These are phyloP conservation scores for Myrmaecium sp. DNA, from an alignment of 2,329 filamentous ascomycete species.

Conservation along the genomic window DNA sequence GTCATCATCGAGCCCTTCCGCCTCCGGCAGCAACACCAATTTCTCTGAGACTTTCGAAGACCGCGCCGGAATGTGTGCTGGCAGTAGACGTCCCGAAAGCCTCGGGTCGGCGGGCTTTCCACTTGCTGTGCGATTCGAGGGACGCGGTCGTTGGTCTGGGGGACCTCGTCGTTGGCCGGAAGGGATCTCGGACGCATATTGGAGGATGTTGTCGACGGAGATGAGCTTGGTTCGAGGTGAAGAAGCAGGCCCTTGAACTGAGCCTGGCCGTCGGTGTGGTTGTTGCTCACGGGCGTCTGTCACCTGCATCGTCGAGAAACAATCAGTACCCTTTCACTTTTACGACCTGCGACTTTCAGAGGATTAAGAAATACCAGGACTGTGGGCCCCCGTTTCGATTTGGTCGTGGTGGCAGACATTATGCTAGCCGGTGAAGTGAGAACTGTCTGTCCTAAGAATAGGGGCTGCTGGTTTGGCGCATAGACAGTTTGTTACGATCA, in stretches of 20 bases:
- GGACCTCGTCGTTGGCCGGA: slow-evolving; percentile 76
- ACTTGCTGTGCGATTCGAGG: slow-evolving; percentile 31
- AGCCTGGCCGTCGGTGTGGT: slow-evolving; percentile 17
- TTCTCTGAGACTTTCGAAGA: slow-evolving; percentile 95
- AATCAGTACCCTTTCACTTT: background rate
- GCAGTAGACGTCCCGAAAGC: slow-evolving; percentile 38
- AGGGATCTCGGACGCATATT: slow-evolving; percentile 86
- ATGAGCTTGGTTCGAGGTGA: slow-evolving; percentile 56
- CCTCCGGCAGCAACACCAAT: slow-evolving; percentile 83
- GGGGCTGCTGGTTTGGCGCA: no score
- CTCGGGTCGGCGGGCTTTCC: slow-evolving; percentile 36
- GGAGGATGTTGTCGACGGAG: slow-evolving; percentile 82
- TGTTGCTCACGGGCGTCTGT: slow-evolving; percentile 38
- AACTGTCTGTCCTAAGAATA: no score
- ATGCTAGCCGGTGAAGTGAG: no score
- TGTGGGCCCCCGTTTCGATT: slow-evolving; percentile 39
- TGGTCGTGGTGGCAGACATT: slow-evolving; percentile 8
- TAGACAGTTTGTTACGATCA: no score
- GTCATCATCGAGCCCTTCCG: slow-evolving; percentile 32
- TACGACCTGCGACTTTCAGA: slow-evolving; percentile 4
- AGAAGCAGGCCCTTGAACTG: slow-evolving; percentile 29
- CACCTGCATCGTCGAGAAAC: slow-evolving; percentile 24
- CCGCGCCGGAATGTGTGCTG: slow-evolving; percentile 56
- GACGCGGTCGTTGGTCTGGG: slow-evolving; percentile 32
- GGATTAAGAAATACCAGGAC: slow-evolving; percentile 34